Conservation (phyloP, 441 rosid genomes). For the Theobroma grandiflorum region DNA sequence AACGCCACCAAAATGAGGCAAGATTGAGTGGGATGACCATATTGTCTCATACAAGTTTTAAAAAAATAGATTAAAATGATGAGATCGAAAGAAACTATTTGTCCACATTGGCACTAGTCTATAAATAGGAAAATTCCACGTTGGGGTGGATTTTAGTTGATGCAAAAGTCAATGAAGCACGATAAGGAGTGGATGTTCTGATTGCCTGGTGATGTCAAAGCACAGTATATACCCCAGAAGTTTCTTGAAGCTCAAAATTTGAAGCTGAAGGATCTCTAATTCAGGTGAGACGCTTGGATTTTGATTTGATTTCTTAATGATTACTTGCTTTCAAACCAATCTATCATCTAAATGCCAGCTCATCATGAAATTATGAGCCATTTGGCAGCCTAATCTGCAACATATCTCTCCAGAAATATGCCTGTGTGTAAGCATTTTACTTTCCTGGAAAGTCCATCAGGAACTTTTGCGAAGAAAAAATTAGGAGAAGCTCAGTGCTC, state of each 20-base stretch:
- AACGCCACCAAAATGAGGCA: constrained; percentile 35
- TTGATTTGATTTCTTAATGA: not conserved
- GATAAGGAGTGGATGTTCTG: constrained; percentile 2
- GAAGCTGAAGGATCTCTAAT: not conserved
- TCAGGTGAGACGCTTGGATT: not conserved
- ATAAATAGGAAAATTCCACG: constrained; percentile 42
- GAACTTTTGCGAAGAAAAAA: not conserved
- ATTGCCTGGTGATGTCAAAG: constrained; percentile 1
- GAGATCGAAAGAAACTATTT: constrained; percentile 25
- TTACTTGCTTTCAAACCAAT: constrained; percentile 1
- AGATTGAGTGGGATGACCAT: constrained; percentile 34
- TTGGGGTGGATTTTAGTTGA: constrained; percentile 33
- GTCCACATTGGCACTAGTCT: constrained; percentile 26
- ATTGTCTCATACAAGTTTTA: constrained; percentile 7
- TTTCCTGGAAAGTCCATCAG: not conserved
- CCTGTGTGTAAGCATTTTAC: not conserved
- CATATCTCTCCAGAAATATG: not conserved
- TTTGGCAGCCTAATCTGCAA: not conserved
- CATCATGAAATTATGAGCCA: not conserved
- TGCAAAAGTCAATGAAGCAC: constrained; percentile 22
- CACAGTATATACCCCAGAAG: not conserved
- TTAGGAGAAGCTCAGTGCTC: not conserved
- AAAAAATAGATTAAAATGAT: constrained; percentile 27
- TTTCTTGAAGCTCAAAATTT: constrained; percentile 10
- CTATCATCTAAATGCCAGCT: not conserved